These are phyloP conservation scores for Galeopsis tetrahit DNA, from an alignment of 257 asterid genomes.

Conservation along the genomic window DNA sequence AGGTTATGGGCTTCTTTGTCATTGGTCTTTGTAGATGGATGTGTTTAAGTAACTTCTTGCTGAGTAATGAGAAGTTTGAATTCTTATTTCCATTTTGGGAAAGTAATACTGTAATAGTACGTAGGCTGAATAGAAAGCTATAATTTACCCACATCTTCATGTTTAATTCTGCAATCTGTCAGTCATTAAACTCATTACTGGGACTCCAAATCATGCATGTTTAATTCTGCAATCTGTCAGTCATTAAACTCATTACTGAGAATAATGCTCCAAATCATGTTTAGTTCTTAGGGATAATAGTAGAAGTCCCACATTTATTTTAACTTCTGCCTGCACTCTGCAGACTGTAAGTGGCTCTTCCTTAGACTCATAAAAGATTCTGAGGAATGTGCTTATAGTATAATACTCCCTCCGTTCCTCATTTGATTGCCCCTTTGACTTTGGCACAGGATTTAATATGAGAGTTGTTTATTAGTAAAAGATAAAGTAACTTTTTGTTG, in stretches of 20 bases:
- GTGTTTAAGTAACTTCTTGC: slow-evolving; percentile 9
- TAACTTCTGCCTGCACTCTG: background rate
- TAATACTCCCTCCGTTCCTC: too few species aligned
- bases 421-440: too few species aligned
- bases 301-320: background rate
- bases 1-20: too few species aligned
- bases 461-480: too few species aligned
- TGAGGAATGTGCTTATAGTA: slow-evolving; percentile 11
- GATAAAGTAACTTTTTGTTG: too few species aligned
- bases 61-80: slow-evolving; percentile 3
- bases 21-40: background rate
- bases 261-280: background rate
- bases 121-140: slow-evolving; percentile 7
- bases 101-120: background rate
- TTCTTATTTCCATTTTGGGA: background rate
- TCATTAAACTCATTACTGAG: background rate
- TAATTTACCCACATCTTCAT: background rate
- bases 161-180: background rate
- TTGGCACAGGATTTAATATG: too few species aligned
- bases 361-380: background rate
- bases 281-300: background rate
- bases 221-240: background rate
- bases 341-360: background rate
- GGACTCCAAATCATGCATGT: background rate
- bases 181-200: background rate